Evolutionary conservation across 225 moss, liverwort and hornwort species (phyloP).

Genomic region (Ulota crispa): DNA sequence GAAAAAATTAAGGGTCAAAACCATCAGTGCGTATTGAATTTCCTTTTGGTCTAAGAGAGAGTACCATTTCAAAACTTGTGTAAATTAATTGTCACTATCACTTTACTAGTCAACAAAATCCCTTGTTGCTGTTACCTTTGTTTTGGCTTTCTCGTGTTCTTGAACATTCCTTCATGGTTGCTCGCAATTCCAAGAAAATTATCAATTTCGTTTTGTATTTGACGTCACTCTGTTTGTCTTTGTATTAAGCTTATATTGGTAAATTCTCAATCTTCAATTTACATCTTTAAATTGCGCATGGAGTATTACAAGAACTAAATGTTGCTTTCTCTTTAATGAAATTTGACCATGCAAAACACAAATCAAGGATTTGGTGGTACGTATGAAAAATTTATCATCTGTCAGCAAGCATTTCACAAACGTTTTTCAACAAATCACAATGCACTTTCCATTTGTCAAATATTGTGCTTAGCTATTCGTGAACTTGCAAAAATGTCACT

Average conservation of each 20-base stretch:
- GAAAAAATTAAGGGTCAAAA: not conserved
- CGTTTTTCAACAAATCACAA: too few relatives aligned
- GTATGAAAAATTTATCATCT: too few relatives aligned
- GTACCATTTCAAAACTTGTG: not conserved
- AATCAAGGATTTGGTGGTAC: too few relatives aligned
- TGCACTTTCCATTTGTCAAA: too few relatives aligned
- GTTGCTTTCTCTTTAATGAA: too few relatives aligned
- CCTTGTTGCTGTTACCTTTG: not conserved
- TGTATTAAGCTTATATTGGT: not conserved
- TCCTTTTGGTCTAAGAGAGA: not conserved
- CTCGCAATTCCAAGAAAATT: not conserved
- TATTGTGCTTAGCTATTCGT: too few relatives aligned
- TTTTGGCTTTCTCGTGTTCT: not conserved
- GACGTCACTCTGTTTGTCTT: not conserved
- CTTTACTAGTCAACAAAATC: slow-evolving; percentile 13
- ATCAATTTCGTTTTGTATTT: not conserved
- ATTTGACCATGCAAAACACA: too few relatives aligned
- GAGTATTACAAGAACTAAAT: too few relatives aligned
- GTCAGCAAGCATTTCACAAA: too few relatives aligned
- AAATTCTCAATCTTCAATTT: not conserved
- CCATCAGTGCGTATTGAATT: not conserved
- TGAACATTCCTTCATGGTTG: not conserved
- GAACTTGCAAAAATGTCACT: too few relatives aligned
- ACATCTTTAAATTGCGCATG: not conserved
- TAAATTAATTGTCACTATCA: not conserved